A percentile compares a stretch with the other conserved stretches of the same genome.
Conservation (phyloP, 768 basidiomycete species). For the Mrakia blollopis region DNA sequence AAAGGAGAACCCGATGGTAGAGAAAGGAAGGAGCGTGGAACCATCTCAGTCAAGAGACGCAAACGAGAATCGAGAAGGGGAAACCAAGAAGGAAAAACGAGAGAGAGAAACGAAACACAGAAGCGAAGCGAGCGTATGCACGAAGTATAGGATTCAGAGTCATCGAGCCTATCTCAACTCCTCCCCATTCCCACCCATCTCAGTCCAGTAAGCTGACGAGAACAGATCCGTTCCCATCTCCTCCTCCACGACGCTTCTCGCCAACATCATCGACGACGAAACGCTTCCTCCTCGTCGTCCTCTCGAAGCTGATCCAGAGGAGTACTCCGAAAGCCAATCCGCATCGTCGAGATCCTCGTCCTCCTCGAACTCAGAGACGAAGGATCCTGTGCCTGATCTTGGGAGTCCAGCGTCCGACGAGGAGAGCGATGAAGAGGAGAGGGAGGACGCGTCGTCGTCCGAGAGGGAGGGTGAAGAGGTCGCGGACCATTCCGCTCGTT, state of each 20-base stretch:
- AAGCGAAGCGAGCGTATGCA: background rate
- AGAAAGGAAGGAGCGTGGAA: background rate
- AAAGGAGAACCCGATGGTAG: too few relatives aligned
- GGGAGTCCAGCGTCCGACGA: background rate
- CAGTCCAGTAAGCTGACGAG: slow-evolving; percentile 7
- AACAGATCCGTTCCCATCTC: slow-evolving; percentile 1
- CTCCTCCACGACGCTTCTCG: background rate
- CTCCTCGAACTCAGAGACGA: background rate
- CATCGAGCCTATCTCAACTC: background rate
- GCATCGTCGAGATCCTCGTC: slow-evolving; percentile 6
- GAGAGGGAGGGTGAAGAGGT: background rate
- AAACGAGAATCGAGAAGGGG: background rate
- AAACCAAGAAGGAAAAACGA: background rate
- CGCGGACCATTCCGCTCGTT: slow-evolving; percentile 1
- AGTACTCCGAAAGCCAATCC: background rate
- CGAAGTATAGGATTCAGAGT: background rate
- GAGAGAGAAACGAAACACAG: background rate
- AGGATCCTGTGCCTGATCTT: background rate
- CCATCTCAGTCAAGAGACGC: background rate
- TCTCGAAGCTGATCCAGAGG: background rate
- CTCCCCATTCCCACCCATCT: slow-evolving; percentile 9
- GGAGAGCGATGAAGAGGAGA: background rate
- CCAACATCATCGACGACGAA: background rate
- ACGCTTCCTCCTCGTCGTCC: background rate
- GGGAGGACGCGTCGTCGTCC: background rate